Evolutionary conservation across 805 yeast genomes (phyloP).

Genomic region (Candida germanica): DNA sequence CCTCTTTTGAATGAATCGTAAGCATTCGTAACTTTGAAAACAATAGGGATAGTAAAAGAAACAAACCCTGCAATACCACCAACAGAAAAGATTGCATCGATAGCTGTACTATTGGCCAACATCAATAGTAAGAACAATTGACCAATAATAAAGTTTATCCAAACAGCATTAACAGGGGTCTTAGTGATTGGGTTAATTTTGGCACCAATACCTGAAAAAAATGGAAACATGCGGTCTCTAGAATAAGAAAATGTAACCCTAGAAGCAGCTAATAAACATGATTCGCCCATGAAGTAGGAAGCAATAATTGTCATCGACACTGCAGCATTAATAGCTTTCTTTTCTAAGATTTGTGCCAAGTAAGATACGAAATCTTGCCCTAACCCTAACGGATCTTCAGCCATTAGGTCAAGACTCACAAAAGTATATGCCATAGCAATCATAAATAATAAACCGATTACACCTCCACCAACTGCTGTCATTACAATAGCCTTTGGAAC

Average conservation of each 20-base stretch:
- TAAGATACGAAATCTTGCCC: slow-evolving; percentile 62
- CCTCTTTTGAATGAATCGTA: slow-evolving; percentile 55
- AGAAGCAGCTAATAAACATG: slow-evolving; percentile 61
- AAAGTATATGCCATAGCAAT: slow-evolving; percentile 60
- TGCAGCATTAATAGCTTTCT: slow-evolving; percentile 35
- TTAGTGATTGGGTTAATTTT: slow-evolving; percentile 48
- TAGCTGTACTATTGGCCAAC: slow-evolving; percentile 64
- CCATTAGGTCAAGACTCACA: slow-evolving; percentile 46
- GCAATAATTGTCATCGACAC: slow-evolving; percentile 37
- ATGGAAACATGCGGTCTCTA: slow-evolving; percentile 66
- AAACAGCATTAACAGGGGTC: slow-evolving; percentile 66
- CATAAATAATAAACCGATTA: slow-evolving; percentile 55
- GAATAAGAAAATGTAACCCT: slow-evolving; percentile 67
- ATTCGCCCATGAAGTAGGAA: slow-evolving; percentile 40
- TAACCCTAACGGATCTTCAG: slow-evolving; percentile 45
- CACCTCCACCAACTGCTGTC: slow-evolving; percentile 54
- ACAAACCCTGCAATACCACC: slow-evolving; percentile 69
- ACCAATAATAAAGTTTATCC: slow-evolving; percentile 55
- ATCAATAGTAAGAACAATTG: slow-evolving; percentile 53
- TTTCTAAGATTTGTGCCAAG: slow-evolving; percentile 46
- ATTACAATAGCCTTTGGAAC: slow-evolving; percentile 67
- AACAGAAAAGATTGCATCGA: slow-evolving; percentile 69
- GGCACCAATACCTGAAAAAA: slow-evolving; percentile 45
- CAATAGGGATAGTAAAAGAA: slow-evolving; percentile 63
- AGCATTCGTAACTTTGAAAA: slow-evolving; percentile 55